Evolutionary conservation across 257 asterid genomes (phyloP), one percentile per base, ranked within the genome.

Genomic region (Solanum piurae): DNA sequence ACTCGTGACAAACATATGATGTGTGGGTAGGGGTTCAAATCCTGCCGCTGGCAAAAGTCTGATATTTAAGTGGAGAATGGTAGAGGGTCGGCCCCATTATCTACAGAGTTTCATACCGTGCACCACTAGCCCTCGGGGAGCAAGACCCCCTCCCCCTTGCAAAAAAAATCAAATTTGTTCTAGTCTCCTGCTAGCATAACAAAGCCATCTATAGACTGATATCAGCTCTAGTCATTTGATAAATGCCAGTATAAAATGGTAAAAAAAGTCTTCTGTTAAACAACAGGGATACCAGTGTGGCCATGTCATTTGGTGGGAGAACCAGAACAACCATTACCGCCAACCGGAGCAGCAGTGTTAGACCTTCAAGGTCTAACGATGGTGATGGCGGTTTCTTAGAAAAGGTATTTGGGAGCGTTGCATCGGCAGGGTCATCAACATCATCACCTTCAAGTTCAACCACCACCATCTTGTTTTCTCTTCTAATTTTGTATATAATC

Each of bases 321-420:
- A 87, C 93, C 55, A 90, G 92, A 52, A 80, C 92, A 84, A 88
- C 87, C 86, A 93, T 58, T 82, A 44, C 96, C 20, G 90, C 89
- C 27, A 86, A 55, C 87, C 83, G 89, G 8, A 21, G 74, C 58
- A 83, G 92, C 12, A 94, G 93, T 87, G 90, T 72, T 33, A 72
- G 79, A 33, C 79, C 79, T 20, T 9, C 86, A 1, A 88, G 93
- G 91, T 55, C 95, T 69, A 46, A 88, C 13, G 87, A 88, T 13
- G 89, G 88, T 1, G 94, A 90, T 36, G 92, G 74, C 8, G 94
- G 88, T 88, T 60, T 75, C 82, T 93, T 88, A 62, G 94, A 96
- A 10, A 94, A 94, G 98, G 90, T 89, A 89, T 95, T 94, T 68
- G 96, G 98, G 83, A 93, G 89, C 89, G 89, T 82, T 80, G 92